Evolutionary conservation across 305 asterid species (phyloP), one percentile per base, ranked within the genome.

Genomic region (Petunia hybrid): DNA sequence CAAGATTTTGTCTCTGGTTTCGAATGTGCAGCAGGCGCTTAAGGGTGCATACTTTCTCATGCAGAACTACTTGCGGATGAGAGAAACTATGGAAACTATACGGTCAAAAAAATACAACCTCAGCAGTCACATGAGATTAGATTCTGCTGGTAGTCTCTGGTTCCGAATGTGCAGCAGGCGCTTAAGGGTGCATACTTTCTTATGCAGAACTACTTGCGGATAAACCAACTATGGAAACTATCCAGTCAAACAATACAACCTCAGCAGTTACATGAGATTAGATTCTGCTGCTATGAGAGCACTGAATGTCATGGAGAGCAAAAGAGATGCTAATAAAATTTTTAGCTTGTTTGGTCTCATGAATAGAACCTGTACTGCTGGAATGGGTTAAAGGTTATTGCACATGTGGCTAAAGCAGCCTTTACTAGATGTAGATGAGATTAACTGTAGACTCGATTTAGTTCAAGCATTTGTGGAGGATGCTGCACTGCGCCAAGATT

Each of bases 221-320:
- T 81, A 96, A 87, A 91, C 92, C 91, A 96, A 93, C 85, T 96
- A 96, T 82, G 94, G 91, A 70, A 92, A 85, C 84, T 96, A 86
- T 89, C 31, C 31, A 83, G 85, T 96, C 82, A 87, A 80, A 48
- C 89, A 87, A 80, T 96, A 91, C 63, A 85, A 89, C 88, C 98
- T 96, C 83, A 92, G 88, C 85, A 86, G 91, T 68, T 96, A 93
- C 89, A 96, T 96, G 99, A 94, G 98, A 88, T 84, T 96, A 84
- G 99, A 96, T 89, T 96, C 99, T 84, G 97, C 99, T 86, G 98
- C 98, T 80, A 92, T 96, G 94, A 91, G 97, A 95, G 99, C 99
- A 80, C 84, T 96, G 62, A 96, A 96, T 87, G 97, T 96, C 84
- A 89, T 96, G 98, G 99, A 96, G 91, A 96, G 97, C 90, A 96